These are phyloP conservation scores for Laguncularia racemosa DNA, from an alignment of 345 rosid genomes.

Conservation along the genomic window DNA sequence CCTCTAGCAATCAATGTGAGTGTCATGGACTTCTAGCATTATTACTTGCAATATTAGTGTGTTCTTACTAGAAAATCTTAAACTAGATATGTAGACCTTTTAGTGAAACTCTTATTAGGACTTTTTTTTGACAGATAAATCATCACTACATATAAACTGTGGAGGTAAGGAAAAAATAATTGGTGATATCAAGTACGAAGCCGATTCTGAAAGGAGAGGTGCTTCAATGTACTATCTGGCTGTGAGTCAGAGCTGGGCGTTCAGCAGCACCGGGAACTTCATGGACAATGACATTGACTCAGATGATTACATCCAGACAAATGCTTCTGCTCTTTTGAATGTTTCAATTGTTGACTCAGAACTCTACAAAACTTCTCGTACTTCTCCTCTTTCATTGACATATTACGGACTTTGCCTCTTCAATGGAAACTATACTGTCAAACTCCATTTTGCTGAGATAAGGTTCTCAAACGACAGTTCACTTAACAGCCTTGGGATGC, in stretches of 20 bases:
- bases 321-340: constrained; percentile 45
- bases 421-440: constrained; percentile 68
- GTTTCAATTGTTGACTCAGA: constrained; percentile 22
- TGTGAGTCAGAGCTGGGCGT: constrained; percentile 49
- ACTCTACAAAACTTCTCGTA: constrained; percentile 61
- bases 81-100: background rate
- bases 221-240: constrained; percentile 48
- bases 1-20: constrained; percentile 41
- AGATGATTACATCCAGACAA: constrained; percentile 41
- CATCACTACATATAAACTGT: constrained; percentile 61
- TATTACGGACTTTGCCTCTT: constrained; percentile 78
- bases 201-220: constrained; percentile 58
- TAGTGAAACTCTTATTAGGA: background rate
- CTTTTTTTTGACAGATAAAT: constrained; percentile 26
- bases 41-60: background rate
- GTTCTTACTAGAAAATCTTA: background rate
- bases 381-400: constrained; percentile 69
- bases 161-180: constrained; percentile 52
- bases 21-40: background rate
- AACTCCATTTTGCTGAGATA: constrained; percentile 87
- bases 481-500: constrained; percentile 55
- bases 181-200: constrained; percentile 32
- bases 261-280: constrained; percentile 89
- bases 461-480: constrained; percentile 45
- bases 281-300: constrained; percentile 62